phyloP scores from a whole-genome alignment of 768 basidiomycete species.

The Lactifluus pinguis region DNA sequence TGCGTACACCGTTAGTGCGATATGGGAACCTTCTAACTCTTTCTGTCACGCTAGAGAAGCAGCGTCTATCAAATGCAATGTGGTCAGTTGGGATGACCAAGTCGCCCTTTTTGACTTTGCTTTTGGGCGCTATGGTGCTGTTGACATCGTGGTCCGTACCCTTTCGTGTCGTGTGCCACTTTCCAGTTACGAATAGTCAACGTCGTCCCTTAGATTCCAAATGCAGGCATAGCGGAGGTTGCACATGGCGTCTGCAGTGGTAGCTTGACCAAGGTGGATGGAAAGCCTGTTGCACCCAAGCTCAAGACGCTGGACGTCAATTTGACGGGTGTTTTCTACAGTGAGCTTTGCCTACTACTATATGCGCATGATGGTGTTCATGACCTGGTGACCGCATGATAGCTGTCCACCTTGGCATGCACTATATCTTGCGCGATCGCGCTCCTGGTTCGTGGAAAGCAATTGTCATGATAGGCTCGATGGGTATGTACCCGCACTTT shows the following conservation, averaged over 20 bases:
- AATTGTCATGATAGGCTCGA: constrained; percentile 28
- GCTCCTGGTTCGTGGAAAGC: constrained; percentile 20
- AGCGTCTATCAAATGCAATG: constrained; percentile 16
- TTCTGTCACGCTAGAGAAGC: constrained; percentile 10
- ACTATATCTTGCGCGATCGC: constrained; percentile 23
- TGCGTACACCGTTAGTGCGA: neutral
- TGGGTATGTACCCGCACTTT: constrained; percentile 21
- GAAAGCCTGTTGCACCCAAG: constrained; percentile 24
- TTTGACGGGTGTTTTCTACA: constrained; percentile 25
- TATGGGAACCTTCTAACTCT: neutral
- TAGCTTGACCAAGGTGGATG: constrained; percentile 14
- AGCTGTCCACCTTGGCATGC: constrained; percentile 27
- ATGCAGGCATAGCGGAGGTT: constrained; percentile 18
- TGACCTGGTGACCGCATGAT: neutral
- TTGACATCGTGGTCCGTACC: constrained; percentile 27
- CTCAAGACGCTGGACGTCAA: constrained; percentile 26
- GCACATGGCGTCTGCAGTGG: neutral
- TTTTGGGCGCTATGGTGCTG: constrained; percentile 20
- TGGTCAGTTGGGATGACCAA: constrained; percentile 22
- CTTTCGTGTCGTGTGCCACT: neutral
- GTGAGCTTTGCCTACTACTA: constrained; percentile 16
- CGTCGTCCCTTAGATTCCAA: constrained; percentile 16
- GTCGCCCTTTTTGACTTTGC: constrained; percentile 27
- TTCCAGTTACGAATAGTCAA: too few species aligned
- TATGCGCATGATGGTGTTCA: neutral